These are phyloP conservation scores for Rhizophagus sp. DNA, from an alignment of 192 early-diverging fungal genomes.

Conservation along the genomic window DNA sequence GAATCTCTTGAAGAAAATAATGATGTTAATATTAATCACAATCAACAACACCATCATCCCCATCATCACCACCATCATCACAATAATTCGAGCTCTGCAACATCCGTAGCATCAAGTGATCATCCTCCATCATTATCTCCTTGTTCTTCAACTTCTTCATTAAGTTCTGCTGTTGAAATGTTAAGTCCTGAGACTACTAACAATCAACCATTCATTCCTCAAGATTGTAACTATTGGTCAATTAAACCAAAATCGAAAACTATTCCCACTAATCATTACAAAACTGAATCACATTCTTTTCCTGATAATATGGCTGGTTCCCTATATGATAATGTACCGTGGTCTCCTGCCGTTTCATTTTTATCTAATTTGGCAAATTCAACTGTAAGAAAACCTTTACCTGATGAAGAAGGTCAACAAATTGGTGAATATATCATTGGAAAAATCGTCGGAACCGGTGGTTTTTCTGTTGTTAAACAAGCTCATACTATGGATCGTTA, in stretches of 20 bases:
- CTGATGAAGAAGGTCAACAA: conserved; percentile 69
- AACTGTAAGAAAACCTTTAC: background rate
- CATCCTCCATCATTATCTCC: conserved; percentile 25
- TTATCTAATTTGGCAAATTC: conserved; percentile 11
- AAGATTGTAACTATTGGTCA: background rate
- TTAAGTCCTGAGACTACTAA: background rate
- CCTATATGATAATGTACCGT: conserved; percentile 1
- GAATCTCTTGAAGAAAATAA: background rate
- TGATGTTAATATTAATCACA: background rate
- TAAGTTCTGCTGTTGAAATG: conserved; percentile 15
- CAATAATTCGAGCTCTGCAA: background rate
- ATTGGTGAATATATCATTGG: conserved; percentile 73
- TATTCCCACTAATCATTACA: background rate
- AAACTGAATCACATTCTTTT: background rate
- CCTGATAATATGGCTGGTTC: background rate
- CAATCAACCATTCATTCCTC: background rate
- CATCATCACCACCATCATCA: no score
- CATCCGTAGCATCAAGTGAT: background rate
- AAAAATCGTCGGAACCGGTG: conserved; percentile 70
- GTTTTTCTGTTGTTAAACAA: conserved; percentile 75
- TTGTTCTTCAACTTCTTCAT: conserved; percentile 25
- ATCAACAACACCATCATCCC: no score
- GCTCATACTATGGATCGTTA: conserved; percentile 52
- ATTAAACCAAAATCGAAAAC: background rate
- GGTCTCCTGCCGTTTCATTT: conserved; percentile 42